Evolutionary conservation across 768 basidiomycete genomes (phyloP).

Genomic region (Lentinula aciculospora): DNA sequence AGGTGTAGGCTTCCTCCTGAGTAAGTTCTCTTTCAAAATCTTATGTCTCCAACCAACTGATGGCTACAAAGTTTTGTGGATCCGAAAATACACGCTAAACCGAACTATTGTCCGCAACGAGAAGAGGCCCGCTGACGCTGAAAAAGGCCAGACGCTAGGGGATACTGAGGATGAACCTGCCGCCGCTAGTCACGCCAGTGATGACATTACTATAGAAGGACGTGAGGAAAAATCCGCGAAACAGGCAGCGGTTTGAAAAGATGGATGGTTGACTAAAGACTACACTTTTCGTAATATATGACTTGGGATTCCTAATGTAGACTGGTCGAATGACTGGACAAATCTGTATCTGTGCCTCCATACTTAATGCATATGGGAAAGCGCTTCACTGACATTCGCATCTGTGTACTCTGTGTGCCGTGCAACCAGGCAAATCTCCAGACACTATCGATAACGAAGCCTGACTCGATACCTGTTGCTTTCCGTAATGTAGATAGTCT

Average conservation of each 20-base stretch:
- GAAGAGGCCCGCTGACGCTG: background rate
- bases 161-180: background rate
- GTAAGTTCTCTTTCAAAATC: conserved; percentile 22
- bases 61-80: background rate
- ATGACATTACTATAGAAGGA: background rate
- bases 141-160: background rate
- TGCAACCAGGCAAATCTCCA: too few relatives aligned
- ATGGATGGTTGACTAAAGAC: too few relatives aligned
- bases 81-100: conserved; percentile 1
- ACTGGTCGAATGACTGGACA: too few relatives aligned
- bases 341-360: too few relatives aligned
- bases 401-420: too few relatives aligned
- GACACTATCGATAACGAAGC: too few relatives aligned
- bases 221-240: background rate
- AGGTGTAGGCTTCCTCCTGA: conserved; percentile 46
- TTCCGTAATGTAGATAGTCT: too few relatives aligned
- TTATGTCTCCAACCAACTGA: background rate
- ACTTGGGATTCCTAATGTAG: too few relatives aligned
- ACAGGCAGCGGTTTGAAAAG: background rate
- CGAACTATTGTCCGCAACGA: background rate
- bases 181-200: background rate
- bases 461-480: too few relatives aligned
- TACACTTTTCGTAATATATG: too few relatives aligned
- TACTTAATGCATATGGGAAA: too few relatives aligned
- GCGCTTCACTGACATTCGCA: too few relatives aligned